Conservation (phyloP, 1,139 yeast species). For the Lodderomyces jiufengensis region DNA sequence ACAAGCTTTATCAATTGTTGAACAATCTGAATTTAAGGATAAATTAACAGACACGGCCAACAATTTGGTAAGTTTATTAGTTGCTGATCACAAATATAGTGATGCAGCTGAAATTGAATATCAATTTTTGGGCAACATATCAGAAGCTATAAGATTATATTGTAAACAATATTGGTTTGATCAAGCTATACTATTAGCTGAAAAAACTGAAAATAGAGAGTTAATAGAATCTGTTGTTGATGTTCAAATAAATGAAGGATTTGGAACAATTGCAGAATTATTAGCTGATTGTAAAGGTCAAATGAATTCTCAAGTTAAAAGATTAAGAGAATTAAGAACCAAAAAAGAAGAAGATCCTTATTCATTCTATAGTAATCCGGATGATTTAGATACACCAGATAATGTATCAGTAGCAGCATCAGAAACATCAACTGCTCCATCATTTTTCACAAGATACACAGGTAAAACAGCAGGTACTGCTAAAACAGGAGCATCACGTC, state of each 20-base stretch:
- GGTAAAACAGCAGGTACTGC: constrained; percentile 97
- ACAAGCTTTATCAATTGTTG: constrained; percentile 69
- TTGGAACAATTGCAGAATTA: constrained; percentile 81
- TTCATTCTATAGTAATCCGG: constrained; percentile 67
- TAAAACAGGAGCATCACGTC: constrained; percentile 90
- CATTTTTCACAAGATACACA: constrained; percentile 91
- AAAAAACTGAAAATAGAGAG: constrained; percentile 37
- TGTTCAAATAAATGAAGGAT: constrained; percentile 78
- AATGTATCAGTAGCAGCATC: constrained; percentile 94
- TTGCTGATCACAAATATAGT: constrained; percentile 68
- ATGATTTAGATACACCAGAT: constrained; percentile 78
- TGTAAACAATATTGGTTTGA: constrained; percentile 77
- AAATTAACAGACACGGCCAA: constrained; percentile 46
- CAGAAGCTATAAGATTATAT: constrained; percentile 60
- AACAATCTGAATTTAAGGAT: constrained; percentile 31
- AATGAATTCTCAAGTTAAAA: constrained; percentile 71
- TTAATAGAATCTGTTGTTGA: constrained; percentile 61
- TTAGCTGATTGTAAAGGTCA: constrained; percentile 91
- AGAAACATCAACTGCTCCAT: constrained; percentile 87
- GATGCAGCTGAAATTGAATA: constrained; percentile 83
- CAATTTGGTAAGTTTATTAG: constrained; percentile 54
- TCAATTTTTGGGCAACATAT: constrained; percentile 56
- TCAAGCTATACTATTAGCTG: constrained; percentile 68
- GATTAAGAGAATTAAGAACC: constrained; percentile 79
- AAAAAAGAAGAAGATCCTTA: constrained; percentile 84